Percentiles rank a stretch among this genome's conserved stretches.
Conservation (phyloP, 1,284 basidiomycete species). For the Amylostereum areolatum region DNA sequence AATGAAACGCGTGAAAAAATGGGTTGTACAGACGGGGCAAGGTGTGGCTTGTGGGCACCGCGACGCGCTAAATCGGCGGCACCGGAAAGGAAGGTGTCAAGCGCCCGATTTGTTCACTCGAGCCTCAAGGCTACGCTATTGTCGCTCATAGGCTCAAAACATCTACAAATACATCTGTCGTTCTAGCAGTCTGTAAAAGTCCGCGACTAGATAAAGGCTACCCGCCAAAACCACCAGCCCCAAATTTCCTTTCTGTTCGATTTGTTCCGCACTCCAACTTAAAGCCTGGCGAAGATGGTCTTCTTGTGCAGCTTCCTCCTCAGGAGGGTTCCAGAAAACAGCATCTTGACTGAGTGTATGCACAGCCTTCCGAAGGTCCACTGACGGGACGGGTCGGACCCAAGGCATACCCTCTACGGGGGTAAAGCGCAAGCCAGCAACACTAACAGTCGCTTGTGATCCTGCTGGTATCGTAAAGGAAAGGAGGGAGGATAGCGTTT, state of each 20-base stretch:
- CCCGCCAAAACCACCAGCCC: constrained; percentile 73
- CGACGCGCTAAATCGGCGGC: too few relatives aligned
- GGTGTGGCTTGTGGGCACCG: too few relatives aligned
- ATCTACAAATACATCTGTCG: too few relatives aligned
- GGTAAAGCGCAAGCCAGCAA: constrained; percentile 59
- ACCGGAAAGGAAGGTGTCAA: too few relatives aligned
- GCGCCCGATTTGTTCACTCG: too few relatives aligned
- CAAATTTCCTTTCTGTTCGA: constrained; percentile 21
- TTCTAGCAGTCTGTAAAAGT: too few relatives aligned
- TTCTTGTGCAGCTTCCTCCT: constrained; percentile 20
- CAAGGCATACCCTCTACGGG: constrained; percentile 89
- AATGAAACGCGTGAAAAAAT: too few relatives aligned
- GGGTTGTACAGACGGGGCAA: too few relatives aligned
- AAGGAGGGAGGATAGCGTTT: constrained; percentile 67
- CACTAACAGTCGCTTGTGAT: constrained; percentile 29
- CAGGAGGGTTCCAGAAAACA: constrained; percentile 35
- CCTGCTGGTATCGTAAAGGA: constrained; percentile 19
- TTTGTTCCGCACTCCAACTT: constrained; percentile 33
- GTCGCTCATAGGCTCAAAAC: too few relatives aligned
- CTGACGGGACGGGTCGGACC: constrained; percentile 60
- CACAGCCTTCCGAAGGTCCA: constrained; percentile 41
- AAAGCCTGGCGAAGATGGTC: constrained; percentile 31
- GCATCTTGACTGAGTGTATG: constrained; percentile 32
- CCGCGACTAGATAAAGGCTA: constrained; percentile 87
- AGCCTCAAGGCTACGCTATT: too few relatives aligned